Evolutionary conservation across 306 rosid species (phyloP), one percentile per base, ranked within the genome.

Genomic region (Castanea crenata): DNA sequence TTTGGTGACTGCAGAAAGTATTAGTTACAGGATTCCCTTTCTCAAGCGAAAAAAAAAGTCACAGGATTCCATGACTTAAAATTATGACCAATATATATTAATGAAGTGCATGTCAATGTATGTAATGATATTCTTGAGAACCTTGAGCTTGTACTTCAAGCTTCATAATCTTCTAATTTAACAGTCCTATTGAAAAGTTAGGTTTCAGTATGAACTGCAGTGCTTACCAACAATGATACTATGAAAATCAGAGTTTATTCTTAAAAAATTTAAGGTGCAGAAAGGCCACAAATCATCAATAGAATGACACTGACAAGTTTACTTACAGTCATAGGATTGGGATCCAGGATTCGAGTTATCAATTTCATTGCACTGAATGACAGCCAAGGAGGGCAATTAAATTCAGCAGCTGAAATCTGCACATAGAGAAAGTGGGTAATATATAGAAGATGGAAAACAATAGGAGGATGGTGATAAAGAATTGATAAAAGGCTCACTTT

Each of bases 301-400:
- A 52, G 12, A 69, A 44, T 46, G 32, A 25, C 2, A 35, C 54
- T 77, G 25, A 67, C 64, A 68, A 69, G 41, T 49, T 69, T 78
- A 78, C 97, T 90, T 88, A 95, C 99, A 57, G 95, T 95, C 85
- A 76, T 78, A 34, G 99, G 98, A 70, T 95, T 89, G 20, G 99
- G 99, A 87, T 95, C 98, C 91, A 95, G 86, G 85, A 95, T 88
- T 72, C 91, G 88, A 80, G 96, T 69, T 78, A 95, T 92, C 85
- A 95, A 88, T 88, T 93, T 95, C 93, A 91, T 90, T 16, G 97
- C 99, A 74, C 89, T 85, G 76, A 93, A 91, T 69, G 99, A 93
- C 69, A 93, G 89, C 99, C 99, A 95, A 25, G 99, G 98, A 49
- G 99, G 99, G 74, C 90, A 93, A 79, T 93, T 90, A 79, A 91